Evolutionary conservation across 805 yeast genomes (phyloP).

Genomic region (Metschnikowia cubensis): DNA sequence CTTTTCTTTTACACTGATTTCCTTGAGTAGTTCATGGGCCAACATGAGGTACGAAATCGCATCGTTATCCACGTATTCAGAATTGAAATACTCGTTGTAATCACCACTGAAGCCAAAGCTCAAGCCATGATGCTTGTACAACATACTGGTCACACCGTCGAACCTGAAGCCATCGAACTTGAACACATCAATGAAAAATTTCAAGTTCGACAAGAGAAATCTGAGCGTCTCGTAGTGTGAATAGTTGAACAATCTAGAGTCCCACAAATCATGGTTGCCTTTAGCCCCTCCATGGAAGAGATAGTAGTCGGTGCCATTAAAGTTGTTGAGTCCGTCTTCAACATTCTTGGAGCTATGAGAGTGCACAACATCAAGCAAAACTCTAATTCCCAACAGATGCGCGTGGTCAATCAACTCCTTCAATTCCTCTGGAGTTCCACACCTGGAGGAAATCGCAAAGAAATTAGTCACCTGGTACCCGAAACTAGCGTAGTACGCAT

Average conservation of each 20-base stretch:
- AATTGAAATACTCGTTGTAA: constrained; percentile 84
- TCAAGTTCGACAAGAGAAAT: constrained; percentile 78
- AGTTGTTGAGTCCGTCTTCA: constrained; percentile 86
- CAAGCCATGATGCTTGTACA: constrained; percentile 88
- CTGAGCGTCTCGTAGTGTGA: constrained; percentile 88
- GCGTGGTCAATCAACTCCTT: constrained; percentile 90
- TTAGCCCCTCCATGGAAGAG: constrained; percentile 89
- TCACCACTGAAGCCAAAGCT: constrained; percentile 90
- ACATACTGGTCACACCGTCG: constrained; percentile 95
- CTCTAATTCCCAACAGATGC: constrained; percentile 81
- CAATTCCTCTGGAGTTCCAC: constrained; percentile 92
- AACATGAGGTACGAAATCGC: constrained; percentile 84
- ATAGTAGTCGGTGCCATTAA: constrained; percentile 94
- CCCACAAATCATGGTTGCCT: constrained; percentile 93
- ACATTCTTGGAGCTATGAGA: constrained; percentile 95
- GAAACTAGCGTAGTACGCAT: constrained; percentile 95
- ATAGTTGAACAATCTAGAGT: constrained; percentile 89
- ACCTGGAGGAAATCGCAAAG: constrained; percentile 85
- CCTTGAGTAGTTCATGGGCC: constrained; percentile 74
- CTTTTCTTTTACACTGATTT: constrained; percentile 40
- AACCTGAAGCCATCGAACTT: constrained; percentile 93
- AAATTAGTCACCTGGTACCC: constrained; percentile 96
- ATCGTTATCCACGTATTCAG: constrained; percentile 76
- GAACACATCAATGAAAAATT: constrained; percentile 77
- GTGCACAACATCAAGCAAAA: constrained; percentile 87